Conservation (phyloP, 768 basidiomycete genomes). For the Hemileccinum impolitum region DNA sequence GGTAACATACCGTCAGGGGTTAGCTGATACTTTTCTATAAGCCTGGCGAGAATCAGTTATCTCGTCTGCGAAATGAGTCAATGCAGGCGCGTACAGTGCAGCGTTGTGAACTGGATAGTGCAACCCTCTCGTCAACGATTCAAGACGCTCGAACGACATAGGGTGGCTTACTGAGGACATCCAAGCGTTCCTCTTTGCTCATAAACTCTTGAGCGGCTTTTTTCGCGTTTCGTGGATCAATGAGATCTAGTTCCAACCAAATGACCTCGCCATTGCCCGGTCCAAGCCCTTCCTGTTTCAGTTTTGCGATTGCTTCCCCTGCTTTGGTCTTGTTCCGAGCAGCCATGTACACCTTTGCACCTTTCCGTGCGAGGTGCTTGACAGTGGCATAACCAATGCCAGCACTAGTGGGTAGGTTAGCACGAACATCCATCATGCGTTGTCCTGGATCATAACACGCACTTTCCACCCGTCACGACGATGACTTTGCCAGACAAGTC, state of each 20-base stretch:
- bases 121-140: not conserved
- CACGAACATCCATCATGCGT: too few species aligned
- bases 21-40: slow-evolving; percentile 17
- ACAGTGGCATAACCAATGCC: slow-evolving; percentile 53
- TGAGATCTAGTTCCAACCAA: slow-evolving; percentile 52
- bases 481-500: slow-evolving; percentile 39
- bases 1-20: slow-evolving; percentile 26
- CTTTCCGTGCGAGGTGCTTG: slow-evolving; percentile 46
- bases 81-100: slow-evolving; percentile 35
- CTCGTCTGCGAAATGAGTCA: not conserved
- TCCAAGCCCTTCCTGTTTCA: slow-evolving; percentile 42
- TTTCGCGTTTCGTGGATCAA: slow-evolving; percentile 46
- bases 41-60: slow-evolving; percentile 15
- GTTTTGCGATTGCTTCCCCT: slow-evolving; percentile 43
- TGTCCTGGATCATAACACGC: not conserved
- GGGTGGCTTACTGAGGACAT: slow-evolving; percentile 45
- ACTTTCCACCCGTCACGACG: slow-evolving; percentile 61
- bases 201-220: slow-evolving; percentile 48
- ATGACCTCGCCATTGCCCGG: slow-evolving; percentile 45
- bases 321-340: slow-evolving; percentile 47
- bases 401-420: slow-evolving; percentile 26
- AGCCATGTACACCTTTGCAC: slow-evolving; percentile 60
- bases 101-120: slow-evolving; percentile 52
- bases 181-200: slow-evolving; percentile 47
- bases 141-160: not conserved